Percentiles rank a stretch among this genome's conserved stretches.
Conservation (phyloP, 2,329 filamentous ascomycete species). For the Acephala macrosclerotiorum region DNA sequence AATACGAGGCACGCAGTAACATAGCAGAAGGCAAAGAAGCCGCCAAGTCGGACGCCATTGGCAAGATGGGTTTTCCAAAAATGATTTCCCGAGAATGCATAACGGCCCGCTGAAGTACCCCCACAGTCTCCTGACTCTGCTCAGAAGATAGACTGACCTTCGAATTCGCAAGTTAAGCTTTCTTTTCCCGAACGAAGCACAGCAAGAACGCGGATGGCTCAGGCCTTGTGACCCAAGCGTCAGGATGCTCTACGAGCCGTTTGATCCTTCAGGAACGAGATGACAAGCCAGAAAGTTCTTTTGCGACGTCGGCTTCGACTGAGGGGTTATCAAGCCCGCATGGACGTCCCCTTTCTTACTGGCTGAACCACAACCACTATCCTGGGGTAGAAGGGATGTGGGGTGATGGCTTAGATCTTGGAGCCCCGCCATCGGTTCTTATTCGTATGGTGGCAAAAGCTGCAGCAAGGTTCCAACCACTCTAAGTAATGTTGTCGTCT, state of each 20-base stretch:
- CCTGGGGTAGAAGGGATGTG: not conserved
- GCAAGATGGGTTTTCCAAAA: no score
- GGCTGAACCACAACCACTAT: not conserved
- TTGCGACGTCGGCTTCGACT: not conserved
- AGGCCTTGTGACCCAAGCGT: not conserved
- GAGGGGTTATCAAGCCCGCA: not conserved
- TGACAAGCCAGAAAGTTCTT: not conserved
- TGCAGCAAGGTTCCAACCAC: not conserved
- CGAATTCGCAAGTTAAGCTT: no score
- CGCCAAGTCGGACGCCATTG: no score
- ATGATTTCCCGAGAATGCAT: no score
- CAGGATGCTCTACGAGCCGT: not conserved
- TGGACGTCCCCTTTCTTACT: not conserved
- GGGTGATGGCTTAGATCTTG: conserved; percentile 6
- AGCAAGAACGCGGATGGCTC: not conserved
- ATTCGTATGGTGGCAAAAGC: not conserved
- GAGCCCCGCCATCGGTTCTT: not conserved
- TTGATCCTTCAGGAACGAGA: conserved; percentile 3
- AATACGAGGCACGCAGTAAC: no score
- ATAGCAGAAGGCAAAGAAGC: no score
- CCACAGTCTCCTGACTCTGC: no score
- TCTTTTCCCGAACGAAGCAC: no score
- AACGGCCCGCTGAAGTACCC: no score
- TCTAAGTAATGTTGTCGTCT: not conserved
- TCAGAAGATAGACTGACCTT: no score